Percentiles rank a stretch among this genome's conserved stretches.
Evolutionary conservation across 2,329 filamentous ascomycete species (phyloP).

Genomic region (Trichoderma sp.): DNA sequence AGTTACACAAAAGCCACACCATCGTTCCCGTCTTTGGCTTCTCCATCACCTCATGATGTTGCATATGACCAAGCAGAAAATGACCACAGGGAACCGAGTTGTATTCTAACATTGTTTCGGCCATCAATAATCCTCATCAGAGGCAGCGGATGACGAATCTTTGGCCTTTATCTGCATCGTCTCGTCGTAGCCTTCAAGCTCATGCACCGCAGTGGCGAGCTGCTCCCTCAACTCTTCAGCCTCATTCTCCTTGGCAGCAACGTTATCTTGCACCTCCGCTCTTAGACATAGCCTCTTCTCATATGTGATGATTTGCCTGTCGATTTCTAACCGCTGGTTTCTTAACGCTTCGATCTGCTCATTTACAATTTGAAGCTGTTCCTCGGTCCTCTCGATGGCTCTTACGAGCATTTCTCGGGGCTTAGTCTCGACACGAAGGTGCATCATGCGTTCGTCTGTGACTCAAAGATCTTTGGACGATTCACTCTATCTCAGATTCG

Average conservation of each 20-base stretch:
- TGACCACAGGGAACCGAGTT: background rate
- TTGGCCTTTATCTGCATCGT: background rate
- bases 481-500: background rate
- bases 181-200: background rate
- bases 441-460: background rate
- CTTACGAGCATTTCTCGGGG: background rate
- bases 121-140: background rate
- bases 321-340: background rate
- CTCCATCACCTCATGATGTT: background rate
- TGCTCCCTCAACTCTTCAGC: background rate
- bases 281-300: background rate
- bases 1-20: background rate
- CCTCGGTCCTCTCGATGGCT: background rate
- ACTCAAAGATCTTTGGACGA: no score
- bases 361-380: background rate
- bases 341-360: background rate
- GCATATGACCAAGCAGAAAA: background rate
- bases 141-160: background rate
- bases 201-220: background rate
- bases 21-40: background rate
- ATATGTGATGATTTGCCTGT: slow-evolving; percentile 1
- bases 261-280: background rate
- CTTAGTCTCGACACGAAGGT: background rate
- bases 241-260: background rate
- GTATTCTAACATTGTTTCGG: background rate